Percentiles rank a stretch among this genome's conserved stretches.
Evolutionary conservation across 352 stramenopile genomes (phyloP).

Genomic region (Pythium scleroteichum): DNA sequence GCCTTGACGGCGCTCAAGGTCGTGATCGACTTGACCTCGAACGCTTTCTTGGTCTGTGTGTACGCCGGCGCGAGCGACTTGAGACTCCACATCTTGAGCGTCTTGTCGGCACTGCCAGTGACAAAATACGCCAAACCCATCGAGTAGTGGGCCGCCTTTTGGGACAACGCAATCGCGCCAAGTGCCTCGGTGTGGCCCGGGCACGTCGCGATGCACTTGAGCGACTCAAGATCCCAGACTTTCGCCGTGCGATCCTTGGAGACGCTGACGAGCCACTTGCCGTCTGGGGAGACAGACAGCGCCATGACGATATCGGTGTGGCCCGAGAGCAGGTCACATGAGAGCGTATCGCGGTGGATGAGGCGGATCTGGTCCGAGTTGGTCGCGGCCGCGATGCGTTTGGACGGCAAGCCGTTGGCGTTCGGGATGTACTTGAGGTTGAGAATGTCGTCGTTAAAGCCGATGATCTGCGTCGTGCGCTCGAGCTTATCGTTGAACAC

Average conservation of each 20-base stretch:
- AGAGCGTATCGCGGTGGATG: constrained; percentile 91
- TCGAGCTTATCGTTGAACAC: constrained; percentile 73
- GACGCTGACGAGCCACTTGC: constrained; percentile 90
- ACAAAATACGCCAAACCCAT: constrained; percentile 93
- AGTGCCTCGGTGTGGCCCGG: constrained; percentile 95
- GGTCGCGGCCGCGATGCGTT: constrained; percentile 93
- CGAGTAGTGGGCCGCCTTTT: constrained; percentile 73
- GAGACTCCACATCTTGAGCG: constrained; percentile 97
- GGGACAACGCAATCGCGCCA: constrained; percentile 91
- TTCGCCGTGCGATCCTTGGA: constrained; percentile 94
- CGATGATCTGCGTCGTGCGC: constrained; percentile 79
- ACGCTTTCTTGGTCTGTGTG: constrained; percentile 35
- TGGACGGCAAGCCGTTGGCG: constrained; percentile 48
- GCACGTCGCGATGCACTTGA: constrained; percentile 87
- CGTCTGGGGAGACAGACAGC: constrained; percentile 90
- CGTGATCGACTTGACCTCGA: constrained; percentile 54
- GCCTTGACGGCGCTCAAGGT: constrained; percentile 76
- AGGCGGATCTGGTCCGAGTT: constrained; percentile 96
- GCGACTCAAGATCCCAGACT: constrained; percentile 85
- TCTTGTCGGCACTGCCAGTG: constrained; percentile 96
- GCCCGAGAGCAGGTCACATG: constrained; percentile 94
- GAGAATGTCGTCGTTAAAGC: constrained; percentile 98
- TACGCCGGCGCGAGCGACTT: constrained; percentile 60
- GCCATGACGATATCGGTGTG: constrained; percentile 97
- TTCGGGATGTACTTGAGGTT: constrained; percentile 95